phyloP scores from a whole-genome alignment of 257 asterid genomes.

The Orobanche coerulescens region DNA sequence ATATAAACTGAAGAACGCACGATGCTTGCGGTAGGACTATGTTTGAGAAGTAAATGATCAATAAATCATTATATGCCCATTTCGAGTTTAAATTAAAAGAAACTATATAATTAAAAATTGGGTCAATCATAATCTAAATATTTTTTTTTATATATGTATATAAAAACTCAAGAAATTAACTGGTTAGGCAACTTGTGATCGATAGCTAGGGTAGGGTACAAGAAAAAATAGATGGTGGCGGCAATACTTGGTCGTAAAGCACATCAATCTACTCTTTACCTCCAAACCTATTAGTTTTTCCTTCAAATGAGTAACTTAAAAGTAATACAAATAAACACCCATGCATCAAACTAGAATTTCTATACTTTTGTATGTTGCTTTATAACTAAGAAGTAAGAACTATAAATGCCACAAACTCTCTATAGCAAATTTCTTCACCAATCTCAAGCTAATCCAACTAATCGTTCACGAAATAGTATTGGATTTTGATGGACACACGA shows the following conservation, averaged over 20 bases:
- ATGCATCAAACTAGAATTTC: constrained; percentile 26
- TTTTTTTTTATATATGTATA: too few relatives aligned
- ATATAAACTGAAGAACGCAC: too few relatives aligned
- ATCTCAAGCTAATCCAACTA: neutral
- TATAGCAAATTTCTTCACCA: constrained; percentile 19
- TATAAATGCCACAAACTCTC: constrained; percentile 31
- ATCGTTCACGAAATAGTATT: neutral
- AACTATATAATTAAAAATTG: too few relatives aligned
- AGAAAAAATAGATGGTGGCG: constrained; percentile 22
- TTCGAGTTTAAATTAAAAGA: too few relatives aligned
- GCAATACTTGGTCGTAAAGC: constrained; percentile 54
- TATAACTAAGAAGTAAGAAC: neutral
- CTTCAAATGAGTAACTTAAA: constrained; percentile 49
- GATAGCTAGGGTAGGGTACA: constrained; percentile 19
- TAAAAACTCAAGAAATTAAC: too few relatives aligned
- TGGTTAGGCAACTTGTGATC: too few relatives aligned
- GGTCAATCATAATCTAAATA: too few relatives aligned
- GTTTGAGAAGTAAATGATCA: too few relatives aligned
- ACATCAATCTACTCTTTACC: constrained; percentile 27
- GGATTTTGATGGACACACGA: neutral
- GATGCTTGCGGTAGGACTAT: too few relatives aligned
- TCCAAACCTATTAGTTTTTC: constrained; percentile 12
- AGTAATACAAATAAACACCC: constrained; percentile 28
- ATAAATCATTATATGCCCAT: too few relatives aligned
- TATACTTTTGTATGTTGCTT: neutral